phyloP scores from a whole-genome alignment of 108 stramenopile species.

The Cyclotella sp. region DNA sequence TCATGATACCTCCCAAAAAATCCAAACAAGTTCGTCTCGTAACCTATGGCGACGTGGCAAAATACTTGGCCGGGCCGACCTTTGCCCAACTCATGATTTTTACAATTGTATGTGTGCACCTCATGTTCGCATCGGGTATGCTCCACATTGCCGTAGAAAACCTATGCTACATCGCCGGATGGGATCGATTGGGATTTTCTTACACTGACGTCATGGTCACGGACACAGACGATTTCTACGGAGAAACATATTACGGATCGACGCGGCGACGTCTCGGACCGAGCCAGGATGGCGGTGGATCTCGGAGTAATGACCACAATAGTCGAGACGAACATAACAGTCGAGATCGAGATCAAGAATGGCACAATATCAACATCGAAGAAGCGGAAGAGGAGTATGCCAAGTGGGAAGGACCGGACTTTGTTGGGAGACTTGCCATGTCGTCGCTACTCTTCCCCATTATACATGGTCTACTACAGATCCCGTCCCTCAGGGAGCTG shows the following conservation, averaged over 20 bases:
- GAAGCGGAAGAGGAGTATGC: conserved; percentile 39
- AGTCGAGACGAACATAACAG: neutral
- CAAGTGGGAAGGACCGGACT: conserved; percentile 49
- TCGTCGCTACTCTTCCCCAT: conserved; percentile 46
- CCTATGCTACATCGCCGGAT: conserved; percentile 51
- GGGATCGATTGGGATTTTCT: conserved; percentile 52
- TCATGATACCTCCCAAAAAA: conserved; percentile 26
- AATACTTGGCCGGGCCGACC: conserved; percentile 38
- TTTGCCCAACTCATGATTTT: conserved; percentile 39
- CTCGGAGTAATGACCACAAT: conserved; percentile 18
- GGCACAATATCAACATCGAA: conserved; percentile 16
- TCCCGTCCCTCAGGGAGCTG: conserved; percentile 44
- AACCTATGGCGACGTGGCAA: conserved; percentile 59
- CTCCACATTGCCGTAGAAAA: conserved; percentile 51
- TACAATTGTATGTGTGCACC: conserved; percentile 50
- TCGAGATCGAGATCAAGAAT: conserved; percentile 5
- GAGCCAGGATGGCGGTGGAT: conserved; percentile 5
- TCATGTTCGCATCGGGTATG: conserved; percentile 57
- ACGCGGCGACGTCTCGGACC: conserved; percentile 11
- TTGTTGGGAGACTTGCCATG: conserved; percentile 43
- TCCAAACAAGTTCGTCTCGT: conserved; percentile 37
- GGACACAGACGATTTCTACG: conserved; percentile 11
- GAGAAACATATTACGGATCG: neutral
- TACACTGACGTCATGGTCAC: conserved; percentile 29
- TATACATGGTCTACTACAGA: conserved; percentile 46